Evolutionary conservation across 345 rosid species (phyloP).

Genomic region (Pistacia atlantica): DNA sequence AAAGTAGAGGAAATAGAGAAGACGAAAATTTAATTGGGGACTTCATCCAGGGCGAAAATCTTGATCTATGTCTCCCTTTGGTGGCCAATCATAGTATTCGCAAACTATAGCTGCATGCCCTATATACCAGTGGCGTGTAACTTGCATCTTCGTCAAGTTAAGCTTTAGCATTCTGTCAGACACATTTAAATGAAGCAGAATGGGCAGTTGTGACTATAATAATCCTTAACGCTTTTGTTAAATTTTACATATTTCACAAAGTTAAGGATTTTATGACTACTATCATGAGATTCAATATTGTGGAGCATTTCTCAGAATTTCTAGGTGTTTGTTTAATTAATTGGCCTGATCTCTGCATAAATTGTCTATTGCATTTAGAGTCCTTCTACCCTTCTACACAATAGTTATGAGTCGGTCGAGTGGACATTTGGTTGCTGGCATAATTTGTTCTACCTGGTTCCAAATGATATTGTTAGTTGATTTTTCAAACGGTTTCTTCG

Average conservation of each 20-base stretch:
- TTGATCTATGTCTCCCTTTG: not conserved
- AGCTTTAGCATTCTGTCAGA: not conserved
- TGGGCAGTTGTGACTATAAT: not conserved
- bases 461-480: not conserved
- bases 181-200: not conserved
- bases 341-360: not conserved
- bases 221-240: not conserved
- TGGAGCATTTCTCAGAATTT: too few relatives aligned
- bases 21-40: not conserved
- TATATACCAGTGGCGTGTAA: not conserved
- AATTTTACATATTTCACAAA: not conserved
- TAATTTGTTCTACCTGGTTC: not conserved
- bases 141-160: not conserved
- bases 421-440: not conserved
- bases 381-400: not conserved
- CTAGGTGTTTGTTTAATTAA: too few relatives aligned
- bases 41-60: not conserved
- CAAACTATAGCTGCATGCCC: not conserved
- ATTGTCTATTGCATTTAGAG: not conserved
- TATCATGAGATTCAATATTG: not conserved
- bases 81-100: constrained; percentile 2
- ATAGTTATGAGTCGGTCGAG: not conserved
- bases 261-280: not conserved
- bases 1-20: not conserved
- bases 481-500: not conserved